Percentiles rank a stretch among this genome's conserved stretches.
Conservation (phyloP, 2,329 filamentous ascomycete genomes). For the Verticillium nubilum region DNA sequence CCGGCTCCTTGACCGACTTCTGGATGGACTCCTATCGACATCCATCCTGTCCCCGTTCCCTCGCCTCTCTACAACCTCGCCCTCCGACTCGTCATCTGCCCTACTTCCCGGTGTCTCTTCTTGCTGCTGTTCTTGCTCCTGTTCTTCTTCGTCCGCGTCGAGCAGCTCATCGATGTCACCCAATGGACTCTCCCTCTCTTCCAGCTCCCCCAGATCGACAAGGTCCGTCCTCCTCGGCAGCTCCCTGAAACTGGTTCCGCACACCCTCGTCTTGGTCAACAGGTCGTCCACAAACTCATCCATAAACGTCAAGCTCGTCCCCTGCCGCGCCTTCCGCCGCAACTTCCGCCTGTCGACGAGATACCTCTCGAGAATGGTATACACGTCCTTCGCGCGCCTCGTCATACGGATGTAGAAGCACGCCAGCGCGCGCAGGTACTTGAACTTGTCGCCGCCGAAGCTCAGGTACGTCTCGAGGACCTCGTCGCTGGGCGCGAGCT, state of each 20-base stretch:
- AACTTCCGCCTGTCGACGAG: slow-evolving; percentile 80
- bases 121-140: slow-evolving; percentile 23
- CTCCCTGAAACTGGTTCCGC: slow-evolving; percentile 88
- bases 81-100: slow-evolving; percentile 30
- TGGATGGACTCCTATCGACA: slow-evolving; percentile 18
- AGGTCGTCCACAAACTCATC: slow-evolving; percentile 94
- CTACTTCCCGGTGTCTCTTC: slow-evolving; percentile 17
- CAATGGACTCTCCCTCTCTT: slow-evolving; percentile 77
- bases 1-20: slow-evolving; percentile 4
- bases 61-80: slow-evolving; percentile 27
- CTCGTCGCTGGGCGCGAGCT: slow-evolving; percentile 74
- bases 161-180: slow-evolving; percentile 72
- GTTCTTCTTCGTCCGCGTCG: slow-evolving; percentile 50
- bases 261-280: slow-evolving; percentile 81
- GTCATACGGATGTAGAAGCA: slow-evolving; percentile 93
- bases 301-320: slow-evolving; percentile 71
- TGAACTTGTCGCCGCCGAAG: slow-evolving; percentile 70
- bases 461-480: slow-evolving; percentile 76
- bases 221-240: slow-evolving; percentile 75
- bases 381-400: slow-evolving; percentile 75
- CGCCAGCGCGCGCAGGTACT: slow-evolving; percentile 84
- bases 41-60: slow-evolving; percentile 26
- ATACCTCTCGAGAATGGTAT: slow-evolving; percentile 72
- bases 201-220: slow-evolving; percentile 84
- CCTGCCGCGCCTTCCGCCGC: slow-evolving; percentile 67